Evolutionary conservation across 148 eudicot species (phyloP).

Genomic region (Hydrangea macrophylla): DNA sequence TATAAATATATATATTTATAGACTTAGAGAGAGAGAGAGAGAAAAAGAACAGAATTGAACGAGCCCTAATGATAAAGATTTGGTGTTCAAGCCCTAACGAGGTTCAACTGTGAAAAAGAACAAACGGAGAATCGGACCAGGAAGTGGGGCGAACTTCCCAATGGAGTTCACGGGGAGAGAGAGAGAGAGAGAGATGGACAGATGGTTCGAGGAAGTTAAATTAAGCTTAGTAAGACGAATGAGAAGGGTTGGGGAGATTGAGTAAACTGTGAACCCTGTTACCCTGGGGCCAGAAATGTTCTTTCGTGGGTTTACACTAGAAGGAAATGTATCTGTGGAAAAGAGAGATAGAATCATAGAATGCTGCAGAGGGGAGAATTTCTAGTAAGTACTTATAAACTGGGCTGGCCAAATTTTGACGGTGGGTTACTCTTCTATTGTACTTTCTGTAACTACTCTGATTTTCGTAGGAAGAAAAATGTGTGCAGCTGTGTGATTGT

Average conservation of each 20-base stretch:
- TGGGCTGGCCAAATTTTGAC: no score
- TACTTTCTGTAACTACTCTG: no score
- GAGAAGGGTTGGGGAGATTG: not conserved
- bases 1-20: not conserved
- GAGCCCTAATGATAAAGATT: not conserved
- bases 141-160: slow-evolving; percentile 8
- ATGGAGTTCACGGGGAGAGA: slow-evolving; percentile 3
- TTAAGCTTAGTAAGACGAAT: slow-evolving; percentile 4
- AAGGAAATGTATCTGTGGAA: no score
- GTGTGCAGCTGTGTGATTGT: no score
- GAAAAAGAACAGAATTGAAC: not conserved
- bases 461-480: no score
- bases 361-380: no score
- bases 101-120: not conserved
- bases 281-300: not conserved
- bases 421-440: no score
- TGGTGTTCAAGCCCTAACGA: not conserved
- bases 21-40: not conserved
- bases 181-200: not conserved
- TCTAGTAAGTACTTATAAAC: no score
- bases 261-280: slow-evolving; percentile 23
- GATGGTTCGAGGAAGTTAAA: not conserved
- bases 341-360: no score
- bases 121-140: not conserved
- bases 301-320: no score